Evolutionary conservation across 768 basidiomycete species (phyloP).

Genomic region (Boletus reticuloceps): DNA sequence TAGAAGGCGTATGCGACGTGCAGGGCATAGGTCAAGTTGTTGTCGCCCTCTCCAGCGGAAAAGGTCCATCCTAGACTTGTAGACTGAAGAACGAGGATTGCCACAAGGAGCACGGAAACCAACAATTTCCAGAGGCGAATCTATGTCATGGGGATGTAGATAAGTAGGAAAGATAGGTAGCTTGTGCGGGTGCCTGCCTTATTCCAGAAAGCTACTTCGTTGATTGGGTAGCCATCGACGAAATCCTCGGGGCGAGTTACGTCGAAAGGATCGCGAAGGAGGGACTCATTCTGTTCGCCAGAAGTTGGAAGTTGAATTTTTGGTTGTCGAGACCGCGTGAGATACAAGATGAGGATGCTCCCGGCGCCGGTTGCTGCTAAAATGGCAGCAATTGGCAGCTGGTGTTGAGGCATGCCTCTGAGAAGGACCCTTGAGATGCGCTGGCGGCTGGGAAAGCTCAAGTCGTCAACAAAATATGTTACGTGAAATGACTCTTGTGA

Average conservation of each 20-base stretch:
- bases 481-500: not conserved
- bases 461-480: not conserved
- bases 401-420: slow-evolving; percentile 54
- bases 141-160: slow-evolving; percentile 33
- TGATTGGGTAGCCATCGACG: slow-evolving; percentile 62
- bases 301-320: slow-evolving; percentile 49
- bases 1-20: slow-evolving; percentile 60
- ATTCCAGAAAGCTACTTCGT: slow-evolving; percentile 60
- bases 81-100: slow-evolving; percentile 49
- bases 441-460: not conserved
- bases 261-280: slow-evolving; percentile 57
- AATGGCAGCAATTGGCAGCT: slow-evolving; percentile 50
- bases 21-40: slow-evolving; percentile 40
- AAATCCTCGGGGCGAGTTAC: slow-evolving; percentile 72
- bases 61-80: slow-evolving; percentile 52
- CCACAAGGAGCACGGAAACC: slow-evolving; percentile 43
- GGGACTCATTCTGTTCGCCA: slow-evolving; percentile 22
- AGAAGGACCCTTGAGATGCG: not conserved
- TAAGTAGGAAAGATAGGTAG: not conserved
- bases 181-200: slow-evolving; percentile 35
- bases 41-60: slow-evolving; percentile 23
- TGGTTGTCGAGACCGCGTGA: slow-evolving; percentile 42
- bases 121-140: slow-evolving; percentile 58
- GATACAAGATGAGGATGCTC: slow-evolving; percentile 44
- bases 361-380: slow-evolving; percentile 42